Conservation (phyloP, 2,329 filamentous ascomycete genomes). For the Pyrenophora tritici-repentis region DNA sequence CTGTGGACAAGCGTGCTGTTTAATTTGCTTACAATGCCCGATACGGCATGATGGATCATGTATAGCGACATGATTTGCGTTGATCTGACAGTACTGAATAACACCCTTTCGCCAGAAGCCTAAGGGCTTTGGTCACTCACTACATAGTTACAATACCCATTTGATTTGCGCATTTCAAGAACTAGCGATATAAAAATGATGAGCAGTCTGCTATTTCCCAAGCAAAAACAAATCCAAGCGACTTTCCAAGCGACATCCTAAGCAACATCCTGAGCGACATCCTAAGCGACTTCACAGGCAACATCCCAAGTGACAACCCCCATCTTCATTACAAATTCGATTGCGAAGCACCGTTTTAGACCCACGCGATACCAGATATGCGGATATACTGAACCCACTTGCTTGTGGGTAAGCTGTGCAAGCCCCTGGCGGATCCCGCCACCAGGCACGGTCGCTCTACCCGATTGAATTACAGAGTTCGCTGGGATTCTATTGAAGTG, state of each 20-base stretch:
- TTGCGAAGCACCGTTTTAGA: background rate
- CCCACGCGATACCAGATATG: background rate
- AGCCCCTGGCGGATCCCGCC: too few relatives aligned
- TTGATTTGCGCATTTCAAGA: constrained; percentile 9
- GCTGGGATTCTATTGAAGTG: too few relatives aligned
- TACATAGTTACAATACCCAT: constrained; percentile 28
- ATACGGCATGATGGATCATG: background rate
- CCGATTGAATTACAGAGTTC: too few relatives aligned
- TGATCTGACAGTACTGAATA: constrained; percentile 19
- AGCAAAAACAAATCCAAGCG: constrained; percentile 22
- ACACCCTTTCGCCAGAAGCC: constrained; percentile 15
- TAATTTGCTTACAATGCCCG: constrained; percentile 9
- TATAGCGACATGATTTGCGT: constrained; percentile 5
- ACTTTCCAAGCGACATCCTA: background rate
- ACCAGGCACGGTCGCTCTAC: too few relatives aligned
- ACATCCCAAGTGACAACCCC: background rate
- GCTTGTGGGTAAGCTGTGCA: background rate
- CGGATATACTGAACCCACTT: background rate
- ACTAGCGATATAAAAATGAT: constrained; percentile 12
- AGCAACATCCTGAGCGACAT: constrained; percentile 8
- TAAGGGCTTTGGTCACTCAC: constrained; percentile 6
- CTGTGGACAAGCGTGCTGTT: constrained; percentile 37
- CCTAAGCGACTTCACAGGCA: constrained; percentile 4
- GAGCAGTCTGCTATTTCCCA: constrained; percentile 12
- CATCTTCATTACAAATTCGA: background rate